These are phyloP conservation scores for Aspergillus tanneri DNA, from an alignment of 2,329 filamentous ascomycete species.

Conservation along the genomic window DNA sequence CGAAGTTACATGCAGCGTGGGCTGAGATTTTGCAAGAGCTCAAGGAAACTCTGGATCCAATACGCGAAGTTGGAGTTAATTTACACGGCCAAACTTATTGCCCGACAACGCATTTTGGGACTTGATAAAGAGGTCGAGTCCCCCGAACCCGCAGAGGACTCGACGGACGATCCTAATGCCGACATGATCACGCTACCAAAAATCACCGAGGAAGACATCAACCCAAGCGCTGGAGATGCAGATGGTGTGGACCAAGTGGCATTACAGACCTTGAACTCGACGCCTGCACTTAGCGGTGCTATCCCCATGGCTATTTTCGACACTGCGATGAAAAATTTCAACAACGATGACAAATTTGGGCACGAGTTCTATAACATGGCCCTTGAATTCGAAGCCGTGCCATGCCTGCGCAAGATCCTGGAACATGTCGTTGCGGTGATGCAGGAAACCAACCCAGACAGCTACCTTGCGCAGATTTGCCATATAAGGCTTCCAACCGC, in stretches of 20 bases:
- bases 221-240: slow-evolving; percentile 54
- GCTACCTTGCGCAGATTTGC: slow-evolving; percentile 66
- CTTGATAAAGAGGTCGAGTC: slow-evolving; percentile 50
- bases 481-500: slow-evolving; percentile 69
- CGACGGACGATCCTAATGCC: slow-evolving; percentile 48
- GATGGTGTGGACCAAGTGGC: slow-evolving; percentile 54
- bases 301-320: slow-evolving; percentile 93
- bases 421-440: slow-evolving; percentile 69
- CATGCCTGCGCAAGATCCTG: slow-evolving; percentile 65
- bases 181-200: slow-evolving; percentile 59
- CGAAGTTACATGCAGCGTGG: slow-evolving; percentile 85
- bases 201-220: slow-evolving; percentile 63
- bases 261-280: slow-evolving; percentile 65
- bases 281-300: slow-evolving; percentile 85
- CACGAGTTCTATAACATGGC: slow-evolving; percentile 81
- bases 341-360: slow-evolving; percentile 64
- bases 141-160: slow-evolving; percentile 39
- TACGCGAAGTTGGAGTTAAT: slow-evolving; percentile 91
- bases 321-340: slow-evolving; percentile 74
- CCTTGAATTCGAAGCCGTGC: slow-evolving; percentile 64
- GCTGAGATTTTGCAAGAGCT: slow-evolving; percentile 79
- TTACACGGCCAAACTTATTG: slow-evolving; percentile 79
- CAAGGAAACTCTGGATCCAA: slow-evolving; percentile 76
- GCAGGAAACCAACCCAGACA: slow-evolving; percentile 57
- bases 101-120: slow-evolving; percentile 66